phyloP scores from a whole-genome alignment of 257 asterid genomes.

The Primulina eburnea region DNA sequence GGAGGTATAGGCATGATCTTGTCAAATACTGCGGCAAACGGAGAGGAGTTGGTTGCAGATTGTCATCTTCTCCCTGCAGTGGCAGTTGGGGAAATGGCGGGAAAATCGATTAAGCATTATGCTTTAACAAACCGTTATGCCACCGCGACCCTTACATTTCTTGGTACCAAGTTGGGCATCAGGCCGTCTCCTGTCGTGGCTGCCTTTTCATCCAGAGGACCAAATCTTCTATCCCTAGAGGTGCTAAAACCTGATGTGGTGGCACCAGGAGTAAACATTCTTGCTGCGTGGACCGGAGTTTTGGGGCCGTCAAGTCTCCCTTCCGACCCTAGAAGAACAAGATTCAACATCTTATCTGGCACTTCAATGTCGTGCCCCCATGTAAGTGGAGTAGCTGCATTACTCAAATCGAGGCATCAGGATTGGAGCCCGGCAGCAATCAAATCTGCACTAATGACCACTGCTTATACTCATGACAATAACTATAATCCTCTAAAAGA shows the following conservation, averaged over 20 bases:
- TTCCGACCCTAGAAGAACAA: constrained; percentile 58
- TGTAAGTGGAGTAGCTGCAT: constrained; percentile 82
- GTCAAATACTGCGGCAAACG: constrained; percentile 68
- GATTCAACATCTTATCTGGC: constrained; percentile 81
- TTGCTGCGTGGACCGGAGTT: constrained; percentile 84
- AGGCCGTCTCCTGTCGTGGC: constrained; percentile 91
- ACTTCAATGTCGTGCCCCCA: constrained; percentile 99
- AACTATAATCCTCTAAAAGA: constrained; percentile 49
- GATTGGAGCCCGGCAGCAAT: constrained; percentile 89
- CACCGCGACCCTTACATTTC: constrained; percentile 59
- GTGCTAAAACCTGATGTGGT: constrained; percentile 77
- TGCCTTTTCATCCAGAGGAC: constrained; percentile 91
- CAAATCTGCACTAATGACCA: constrained; percentile 88
- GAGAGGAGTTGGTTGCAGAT: constrained; percentile 88
- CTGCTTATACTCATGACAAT: constrained; percentile 78
- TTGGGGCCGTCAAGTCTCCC: constrained; percentile 82
- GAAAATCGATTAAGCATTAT: constrained; percentile 60
- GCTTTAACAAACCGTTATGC: constrained; percentile 32
- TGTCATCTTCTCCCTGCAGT: constrained; percentile 82
- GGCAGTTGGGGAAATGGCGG: constrained; percentile 69
- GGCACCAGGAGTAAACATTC: constrained; percentile 94
- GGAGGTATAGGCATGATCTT: constrained; percentile 90
- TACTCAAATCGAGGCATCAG: constrained; percentile 69
- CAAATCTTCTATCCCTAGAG: constrained; percentile 68
- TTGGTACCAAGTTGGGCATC: constrained; percentile 63